Base-by-base conservation (phyloP, 352 stramenopile species). In the Phytophthora megakarya region DNA sequence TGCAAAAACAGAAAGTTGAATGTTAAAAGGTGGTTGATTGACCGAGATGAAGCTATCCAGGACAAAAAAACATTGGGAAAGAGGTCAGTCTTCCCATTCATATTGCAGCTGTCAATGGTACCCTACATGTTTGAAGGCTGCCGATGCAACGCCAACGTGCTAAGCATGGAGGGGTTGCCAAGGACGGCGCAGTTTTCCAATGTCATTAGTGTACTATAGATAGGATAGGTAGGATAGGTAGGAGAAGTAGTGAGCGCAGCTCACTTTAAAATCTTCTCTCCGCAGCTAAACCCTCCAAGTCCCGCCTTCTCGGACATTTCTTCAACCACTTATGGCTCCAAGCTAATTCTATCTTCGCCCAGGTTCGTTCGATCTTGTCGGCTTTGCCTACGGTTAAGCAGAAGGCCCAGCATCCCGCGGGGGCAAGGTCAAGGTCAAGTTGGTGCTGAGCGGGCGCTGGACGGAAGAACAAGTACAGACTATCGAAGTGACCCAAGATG, bases 301-400 rank as follows among this genome's bases (percentile, higher is more conserved):
- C 11, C 22, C 15, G 10, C 18, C 23, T 30, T 49, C 18, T 43
- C 38, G 25, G n/a, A 43, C 38, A 32, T 30, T 19, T 35, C 5
- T 18, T 38, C n/a, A 4, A 7, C 37, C 2, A 2, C 13, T 12
- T 1, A 46, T 32, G 9, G 5, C 5, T 32, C 3, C 9, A 19
- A 19, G 10, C 35, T 64, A 56, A 48, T 65, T 47, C 37, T 65
- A 59, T 18, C 39, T 59, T 10, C 39, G 28, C 3, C 39, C 47
- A 10, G 2, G 7, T 30, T 2, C 50, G 55, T 13, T 16, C 13
- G 13, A 18, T n/a, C n/a, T 63, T 13, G 13, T 59, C 22, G 39
- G 47, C 16, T 59, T 59, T 23, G 16, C 21, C 6, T 65, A 65
- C 19, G 57, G 32, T 5, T 47, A 58, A n/a, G 22, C 23, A 0